Evolutionary conservation across 2,329 filamentous ascomycete species (phyloP), one percentile per base, ranked within the genome.

Genomic region (Hymenoscyphus infarciens): DNA sequence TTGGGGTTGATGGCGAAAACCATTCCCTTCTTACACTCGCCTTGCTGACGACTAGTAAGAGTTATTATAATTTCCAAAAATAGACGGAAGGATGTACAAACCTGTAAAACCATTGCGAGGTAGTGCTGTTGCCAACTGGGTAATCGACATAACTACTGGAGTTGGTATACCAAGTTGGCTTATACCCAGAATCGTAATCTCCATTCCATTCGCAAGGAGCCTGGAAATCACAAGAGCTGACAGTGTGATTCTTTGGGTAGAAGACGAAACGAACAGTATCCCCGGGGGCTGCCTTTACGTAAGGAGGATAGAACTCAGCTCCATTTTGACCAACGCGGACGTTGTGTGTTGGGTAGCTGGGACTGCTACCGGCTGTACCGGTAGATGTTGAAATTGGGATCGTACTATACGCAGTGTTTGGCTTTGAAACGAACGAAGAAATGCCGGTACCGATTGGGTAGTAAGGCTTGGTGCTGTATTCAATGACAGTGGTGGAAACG

Each of bases 1-100:
- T 57, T 60, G 31, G 62, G 57, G 16, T 66, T 66, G n/a, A 62
- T 62, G 4, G 59, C 62, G 35, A 66, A 66, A n/a, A 66, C 60
- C 62, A 66, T 66, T 22, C 62, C 64, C 27, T 61, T 29, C 35
- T 64, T 53, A 56, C 64, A 64, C 31, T 62, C 64, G 35, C 33
- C 55, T 25, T 57, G 45, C 55, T 65, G 59, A 16, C 49, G 54
- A 61, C 61, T 63, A 27, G 5, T 1, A 45, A 22, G 25, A 53
- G 13, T 65, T 59, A 61, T 56, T 42, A 16, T 45, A 60, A 5
- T 13, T n/a, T 15, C n/a, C 22, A 25, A 57, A 31, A n/a, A 35
- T n/a, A 19, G 11, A 39, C 3, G 10, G 13, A 8, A 57, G 13
- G 6, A 39, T 16, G 13, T 45, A 15, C 29, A 25, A 52, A 52